Percentiles rank a stretch among this genome's conserved stretches.
Evolutionary conservation across 306 rosid genomes (phyloP).

Genomic region (Geum urbanum): DNA sequence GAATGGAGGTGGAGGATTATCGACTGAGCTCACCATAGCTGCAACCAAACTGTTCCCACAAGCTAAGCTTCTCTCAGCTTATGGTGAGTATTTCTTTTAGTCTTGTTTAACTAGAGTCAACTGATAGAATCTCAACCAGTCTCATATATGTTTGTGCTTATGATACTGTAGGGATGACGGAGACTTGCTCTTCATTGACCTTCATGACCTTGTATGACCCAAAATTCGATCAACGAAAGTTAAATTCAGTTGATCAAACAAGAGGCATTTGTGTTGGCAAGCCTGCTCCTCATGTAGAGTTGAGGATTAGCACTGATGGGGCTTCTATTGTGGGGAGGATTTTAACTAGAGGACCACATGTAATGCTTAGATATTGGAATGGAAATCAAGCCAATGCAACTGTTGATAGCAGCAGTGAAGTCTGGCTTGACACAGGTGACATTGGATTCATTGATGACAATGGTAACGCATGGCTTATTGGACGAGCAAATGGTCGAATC

Average conservation of each 20-base stretch:
- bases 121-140: neutral
- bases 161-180: conserved; percentile 72
- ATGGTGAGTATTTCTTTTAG: conserved; percentile 48
- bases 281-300: conserved; percentile 88
- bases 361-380: conserved; percentile 78
- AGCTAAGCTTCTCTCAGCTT: conserved; percentile 90
- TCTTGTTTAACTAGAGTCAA: too few species aligned
- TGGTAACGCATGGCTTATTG: conserved; percentile 78
- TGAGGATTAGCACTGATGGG: conserved; percentile 46
- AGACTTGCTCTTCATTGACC: conserved; percentile 81
- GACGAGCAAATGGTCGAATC: conserved; percentile 67
- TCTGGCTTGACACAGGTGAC: conserved; percentile 92
- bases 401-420: conserved; percentile 29
- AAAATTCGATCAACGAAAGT: conserved; percentile 23
- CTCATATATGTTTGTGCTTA: neutral
- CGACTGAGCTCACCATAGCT: conserved; percentile 52
- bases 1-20: conserved; percentile 89
- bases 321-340: conserved; percentile 55
- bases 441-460: conserved; percentile 59
- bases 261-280: conserved; percentile 90
- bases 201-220: conserved; percentile 61
- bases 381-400: conserved; percentile 36
- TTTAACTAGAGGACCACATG: conserved; percentile 92
- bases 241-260: conserved; percentile 30
- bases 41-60: conserved; percentile 48